phyloP scores from a whole-genome alignment of 805 yeast species.

The Starmerella bombi region DNA sequence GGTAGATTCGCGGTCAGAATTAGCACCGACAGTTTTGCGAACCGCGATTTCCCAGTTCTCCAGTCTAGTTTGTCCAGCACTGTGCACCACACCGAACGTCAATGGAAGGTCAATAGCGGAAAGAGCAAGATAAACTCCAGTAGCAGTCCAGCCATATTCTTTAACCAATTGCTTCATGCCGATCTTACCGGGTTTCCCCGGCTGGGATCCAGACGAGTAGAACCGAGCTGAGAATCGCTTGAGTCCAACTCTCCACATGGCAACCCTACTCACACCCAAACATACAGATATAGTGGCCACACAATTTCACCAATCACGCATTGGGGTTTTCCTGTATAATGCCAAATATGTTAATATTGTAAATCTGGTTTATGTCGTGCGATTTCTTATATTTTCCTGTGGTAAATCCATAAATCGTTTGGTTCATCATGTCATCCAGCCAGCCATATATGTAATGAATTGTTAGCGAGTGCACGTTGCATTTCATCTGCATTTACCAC shows the following conservation, averaged over 20 bases:
- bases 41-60: conserved; percentile 48
- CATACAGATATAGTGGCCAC: no score
- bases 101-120: conserved; percentile 68
- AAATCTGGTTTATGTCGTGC: no score
- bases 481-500: no score
- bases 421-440: no score
- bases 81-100: conserved; percentile 71
- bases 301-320: background rate
- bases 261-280: no score
- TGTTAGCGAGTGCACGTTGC: no score
- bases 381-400: no score
- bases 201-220: background rate
- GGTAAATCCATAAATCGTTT: no score
- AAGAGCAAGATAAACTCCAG: conserved; percentile 71
- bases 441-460: no score
- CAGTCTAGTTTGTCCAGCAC: conserved; percentile 73
- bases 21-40: conserved; percentile 51
- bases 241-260: background rate
- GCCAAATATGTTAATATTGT: no score
- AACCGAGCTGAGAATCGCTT: background rate
- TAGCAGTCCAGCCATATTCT: conserved; percentile 82
- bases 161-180: conserved; percentile 49
- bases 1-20: conserved; percentile 28
- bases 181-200: conserved; percentile 4
- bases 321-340: background rate